Evolutionary conservation across 345 rosid genomes (phyloP).

Genomic region (Aegle marmelos): DNA sequence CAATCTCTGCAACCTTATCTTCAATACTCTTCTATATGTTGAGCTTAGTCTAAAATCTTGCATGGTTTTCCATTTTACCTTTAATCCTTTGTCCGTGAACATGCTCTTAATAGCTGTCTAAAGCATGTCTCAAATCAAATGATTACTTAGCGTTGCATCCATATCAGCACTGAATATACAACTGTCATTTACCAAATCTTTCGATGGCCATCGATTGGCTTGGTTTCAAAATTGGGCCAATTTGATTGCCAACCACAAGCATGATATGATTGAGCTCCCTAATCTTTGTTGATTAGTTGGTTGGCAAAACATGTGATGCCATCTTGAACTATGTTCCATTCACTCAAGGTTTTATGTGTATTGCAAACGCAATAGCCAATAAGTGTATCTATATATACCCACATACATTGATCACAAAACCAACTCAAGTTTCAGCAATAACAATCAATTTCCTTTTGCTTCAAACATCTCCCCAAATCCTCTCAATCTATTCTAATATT

Average conservation of each 20-base stretch:
- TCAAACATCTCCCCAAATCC: neutral
- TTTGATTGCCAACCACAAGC: neutral
- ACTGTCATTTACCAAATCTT: neutral
- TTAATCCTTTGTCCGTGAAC: neutral
- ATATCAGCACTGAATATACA: neutral
- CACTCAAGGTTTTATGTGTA: neutral
- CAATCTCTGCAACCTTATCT: too few species aligned
- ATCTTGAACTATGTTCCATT: neutral
- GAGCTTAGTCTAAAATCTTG: neutral
- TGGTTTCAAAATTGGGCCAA: neutral
- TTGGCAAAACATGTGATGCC: slow-evolving; percentile 7
- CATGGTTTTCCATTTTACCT: neutral
- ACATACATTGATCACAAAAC: neutral
- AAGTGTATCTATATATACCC: neutral
- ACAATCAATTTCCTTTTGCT: neutral
- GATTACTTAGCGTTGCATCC: neutral
- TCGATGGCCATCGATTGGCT: neutral
- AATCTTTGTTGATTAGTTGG: slow-evolving; percentile 1
- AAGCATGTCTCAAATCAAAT: neutral
- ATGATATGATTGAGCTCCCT: neutral
- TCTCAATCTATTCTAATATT: neutral
- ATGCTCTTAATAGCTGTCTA: neutral
- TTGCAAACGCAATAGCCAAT: neutral
- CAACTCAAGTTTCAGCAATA: neutral
- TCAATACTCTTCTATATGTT: too few species aligned